Base-by-base conservation (phyloP, 1,284 basidiomycete genomes). In the Ustilago crameri region DNA sequence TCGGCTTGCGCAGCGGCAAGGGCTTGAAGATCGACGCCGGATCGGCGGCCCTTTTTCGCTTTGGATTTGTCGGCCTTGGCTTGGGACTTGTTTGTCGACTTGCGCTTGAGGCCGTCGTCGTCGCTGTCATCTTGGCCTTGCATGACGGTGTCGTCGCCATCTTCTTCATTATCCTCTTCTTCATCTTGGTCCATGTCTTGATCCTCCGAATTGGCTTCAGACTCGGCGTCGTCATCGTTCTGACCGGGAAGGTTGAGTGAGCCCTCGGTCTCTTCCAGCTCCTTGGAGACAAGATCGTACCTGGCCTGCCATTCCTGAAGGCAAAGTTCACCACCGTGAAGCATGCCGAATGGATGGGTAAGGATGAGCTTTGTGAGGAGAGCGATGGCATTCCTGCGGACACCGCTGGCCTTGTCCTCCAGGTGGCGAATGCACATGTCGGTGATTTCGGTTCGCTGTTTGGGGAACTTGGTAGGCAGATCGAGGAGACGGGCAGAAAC, bases 321-420 rank as follows among this genome's bases (percentile, higher is more conserved):
- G 46, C 89, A 88, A 49, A 98, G 86, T 44, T 89, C 88, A 0
- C 94, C 95, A 0, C 94, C 95, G 76, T 96, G 90, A 83, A 92
- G 87, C 9, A 89, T 80, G 0, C 91, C 91, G 81, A 92, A 98
- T 2, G 95, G 95, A 85, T 99, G 95, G 0, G 94, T 97, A 63
- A 88, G 78, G 41, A 98, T 86, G 23, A 98, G 86, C 78, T 89
- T 89, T 46, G 89, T 89, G 30, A 98, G 85, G 7, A 97, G 86
- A 18, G 88, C 87, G 50, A 93, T 91, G 10, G 94, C 91, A 61
- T 88, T 89, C 83, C 93, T 93, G 73, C 95, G 87, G 14, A 96
- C 95, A 12, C 88, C 90, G 30, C 92, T 90, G 1, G 89, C 90
- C 85, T 98, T 98, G 86, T 98, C 96, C 75, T 93, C 90, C 52